Evolutionary conservation across 495 filamentous ascomycete genomes (phyloP).

Genomic region (Podospora comata): DNA sequence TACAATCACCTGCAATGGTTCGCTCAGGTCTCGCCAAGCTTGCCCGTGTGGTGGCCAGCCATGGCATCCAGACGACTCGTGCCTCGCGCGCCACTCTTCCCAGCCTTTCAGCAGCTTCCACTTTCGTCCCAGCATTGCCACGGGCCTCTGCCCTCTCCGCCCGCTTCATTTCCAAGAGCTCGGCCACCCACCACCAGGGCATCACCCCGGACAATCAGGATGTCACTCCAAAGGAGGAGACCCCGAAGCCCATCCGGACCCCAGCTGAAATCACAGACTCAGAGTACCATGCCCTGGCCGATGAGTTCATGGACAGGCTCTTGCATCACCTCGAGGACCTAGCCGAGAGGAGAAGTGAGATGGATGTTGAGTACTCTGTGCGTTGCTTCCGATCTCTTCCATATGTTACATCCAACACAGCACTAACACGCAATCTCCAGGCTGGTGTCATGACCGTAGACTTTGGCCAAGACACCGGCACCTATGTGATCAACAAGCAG

Average conservation of each 20-base stretch:
- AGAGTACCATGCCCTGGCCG: conserved; percentile 48
- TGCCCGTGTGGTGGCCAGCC: conserved; percentile 21
- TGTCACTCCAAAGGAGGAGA: conserved; percentile 21
- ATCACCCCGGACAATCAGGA: conserved; percentile 36
- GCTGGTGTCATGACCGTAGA: conserved; percentile 78
- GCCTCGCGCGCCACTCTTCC: conserved; percentile 10
- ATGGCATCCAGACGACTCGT: conserved; percentile 18
- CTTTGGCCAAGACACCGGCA: conserved; percentile 53
- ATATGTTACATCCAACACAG: background rate
- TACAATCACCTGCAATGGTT: conserved; percentile 27
- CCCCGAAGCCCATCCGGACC: conserved; percentile 23
- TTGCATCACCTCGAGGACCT: conserved; percentile 63
- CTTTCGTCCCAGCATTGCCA: background rate
- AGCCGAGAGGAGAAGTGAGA: conserved; percentile 56
- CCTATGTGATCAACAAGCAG: conserved; percentile 95
- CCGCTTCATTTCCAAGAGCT: conserved; percentile 23
- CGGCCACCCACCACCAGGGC: conserved; percentile 19
- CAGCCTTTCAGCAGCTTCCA: conserved; percentile 10
- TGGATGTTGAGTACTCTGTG: conserved; percentile 65
- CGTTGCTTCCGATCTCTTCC: conserved; percentile 16
- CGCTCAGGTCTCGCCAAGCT: conserved; percentile 29
- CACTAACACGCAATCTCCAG: conserved; percentile 38
- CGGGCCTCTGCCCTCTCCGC: background rate
- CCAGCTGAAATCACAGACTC: conserved; percentile 36
- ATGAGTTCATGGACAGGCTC: conserved; percentile 56